A percentile compares a stretch with the other conserved stretches of the same genome.
These are phyloP conservation scores for Allium fistulosum DNA, from an alignment of 106 monocot genomes.

Conservation along the genomic window DNA sequence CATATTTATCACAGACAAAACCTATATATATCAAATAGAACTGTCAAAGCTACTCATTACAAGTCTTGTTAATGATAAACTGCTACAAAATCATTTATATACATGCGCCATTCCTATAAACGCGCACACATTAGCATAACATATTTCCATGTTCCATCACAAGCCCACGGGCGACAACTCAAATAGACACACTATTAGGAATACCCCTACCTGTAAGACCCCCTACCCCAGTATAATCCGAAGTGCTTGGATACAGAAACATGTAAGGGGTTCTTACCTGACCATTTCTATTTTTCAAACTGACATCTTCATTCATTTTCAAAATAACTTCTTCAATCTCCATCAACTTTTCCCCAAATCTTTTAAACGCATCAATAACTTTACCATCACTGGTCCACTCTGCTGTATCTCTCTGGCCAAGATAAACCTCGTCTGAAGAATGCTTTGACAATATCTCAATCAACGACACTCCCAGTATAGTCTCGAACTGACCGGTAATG, in stretches of 20 bases:
- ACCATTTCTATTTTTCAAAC: slow-evolving; percentile 10
- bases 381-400: slow-evolving; percentile 65
- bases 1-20: no score
- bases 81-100: no score
- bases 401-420: slow-evolving; percentile 43
- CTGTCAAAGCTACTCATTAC: no score
- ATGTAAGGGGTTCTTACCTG: slow-evolving; percentile 2
- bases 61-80: no score
- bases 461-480: slow-evolving; percentile 43
- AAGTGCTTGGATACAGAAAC: slow-evolving; percentile 7
- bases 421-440: slow-evolving; percentile 69
- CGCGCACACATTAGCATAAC: no score
- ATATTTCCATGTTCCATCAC: neutral
- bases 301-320: neutral
- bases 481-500: slow-evolving; percentile 44
- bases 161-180: neutral
- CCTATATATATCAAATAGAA: no score
- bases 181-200: slow-evolving; percentile 16
- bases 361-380: slow-evolving; percentile 36
- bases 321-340: slow-evolving; percentile 33
- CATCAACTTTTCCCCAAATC: slow-evolving; percentile 25
- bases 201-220: slow-evolving; percentile 9
- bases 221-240: slow-evolving; percentile 3
- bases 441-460: slow-evolving; percentile 73
- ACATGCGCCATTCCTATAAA: no score